Evolutionary conservation across 371 early-diverging fungal species (phyloP).

Genomic region (Synchytrium microbalum): DNA sequence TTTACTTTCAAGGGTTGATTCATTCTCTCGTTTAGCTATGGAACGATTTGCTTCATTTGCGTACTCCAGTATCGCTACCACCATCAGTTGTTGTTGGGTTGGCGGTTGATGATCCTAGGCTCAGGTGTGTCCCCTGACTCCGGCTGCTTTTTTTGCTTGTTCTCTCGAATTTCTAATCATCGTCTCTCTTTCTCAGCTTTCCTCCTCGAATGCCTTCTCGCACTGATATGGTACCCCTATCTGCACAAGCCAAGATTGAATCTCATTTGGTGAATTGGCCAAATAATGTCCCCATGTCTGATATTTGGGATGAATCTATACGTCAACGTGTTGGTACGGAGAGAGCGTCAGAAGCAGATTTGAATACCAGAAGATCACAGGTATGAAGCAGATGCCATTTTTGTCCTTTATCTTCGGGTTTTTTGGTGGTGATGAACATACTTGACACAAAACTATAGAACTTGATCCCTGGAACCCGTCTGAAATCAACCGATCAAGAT

Average conservation of each 20-base stretch:
- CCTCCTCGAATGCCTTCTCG: slow-evolving; percentile 61
- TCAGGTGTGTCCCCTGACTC: slow-evolving; percentile 40
- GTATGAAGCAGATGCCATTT: slow-evolving; percentile 17
- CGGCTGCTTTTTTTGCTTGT: background rate
- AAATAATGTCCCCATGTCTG: slow-evolving; percentile 36
- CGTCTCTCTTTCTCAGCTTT: slow-evolving; percentile 40
- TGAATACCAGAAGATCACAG: slow-evolving; percentile 61
- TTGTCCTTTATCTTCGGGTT: no score
- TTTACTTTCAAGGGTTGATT: no score
- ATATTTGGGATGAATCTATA: slow-evolving; percentile 51
- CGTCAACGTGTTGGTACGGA: slow-evolving; percentile 34
- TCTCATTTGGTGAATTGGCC: slow-evolving; percentile 54
- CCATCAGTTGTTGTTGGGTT: slow-evolving; percentile 59
- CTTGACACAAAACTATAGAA: slow-evolving; percentile 12
- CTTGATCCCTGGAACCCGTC: slow-evolving; percentile 64
- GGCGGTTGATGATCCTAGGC: slow-evolving; percentile 62
- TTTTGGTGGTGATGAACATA: no score
- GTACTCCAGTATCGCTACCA: slow-evolving; percentile 58
- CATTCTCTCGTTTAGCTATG: no score
- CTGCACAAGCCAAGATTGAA: slow-evolving; percentile 19
- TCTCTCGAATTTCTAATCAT: slow-evolving; percentile 10
- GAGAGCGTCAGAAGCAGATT: slow-evolving; percentile 49
- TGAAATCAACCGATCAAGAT: slow-evolving; percentile 45
- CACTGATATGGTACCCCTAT: slow-evolving; percentile 25
- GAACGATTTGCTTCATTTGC: slow-evolving; percentile 38